Base-by-base conservation (phyloP, 106 monocot species). In the Dioscorea alata region DNA sequence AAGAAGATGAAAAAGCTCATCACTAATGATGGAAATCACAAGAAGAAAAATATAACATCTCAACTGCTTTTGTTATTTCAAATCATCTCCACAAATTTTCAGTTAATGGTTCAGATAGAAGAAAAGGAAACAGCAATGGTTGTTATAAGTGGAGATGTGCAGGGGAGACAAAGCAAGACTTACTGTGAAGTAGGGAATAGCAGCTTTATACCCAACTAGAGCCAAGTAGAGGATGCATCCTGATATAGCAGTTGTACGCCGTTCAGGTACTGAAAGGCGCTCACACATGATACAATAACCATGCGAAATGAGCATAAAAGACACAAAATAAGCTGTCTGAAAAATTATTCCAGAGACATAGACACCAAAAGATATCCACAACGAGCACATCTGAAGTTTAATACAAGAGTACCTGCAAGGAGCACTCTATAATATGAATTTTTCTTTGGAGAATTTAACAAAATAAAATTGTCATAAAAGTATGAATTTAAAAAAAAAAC, bases 351-450 rank as follows among this genome's bases (percentile, higher is more conserved):
- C 97, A 23, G 90, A 83, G 60, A 93, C 83, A 77, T 93, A 99
- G 28, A 90, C 85, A 12, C 97, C 97, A 72, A 92, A 99, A 10
- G 92, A 90, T 69, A 99, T 85, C 97, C 97, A 99, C 66, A 99
- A 59, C 3, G 97, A 99, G 59, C 97, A 99, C 53, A 75, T 71
- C 71, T 93, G 78, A 70, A 87, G 72, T 15, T 99, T 80, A 57
- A 79, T 69, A 64, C 97, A 99, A 19, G 96, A 89, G 68, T 90
- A 87, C 97, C 97, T 99, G 81, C 69, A 82, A 33, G 2, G 68
- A 54, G 23, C 32, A 54, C 20, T n/a, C n/a, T 12, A 23, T 19
- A 50, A 19, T 6, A 19, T 65, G 15, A 65, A 32, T 24, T 0
- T 13, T 34, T 59, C 28, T 31, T 7, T 3, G 13, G n/a, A 63